phyloP scores from a whole-genome alignment of 495 filamentous ascomycete genomes.

The Trichoderma asperelloides region DNA sequence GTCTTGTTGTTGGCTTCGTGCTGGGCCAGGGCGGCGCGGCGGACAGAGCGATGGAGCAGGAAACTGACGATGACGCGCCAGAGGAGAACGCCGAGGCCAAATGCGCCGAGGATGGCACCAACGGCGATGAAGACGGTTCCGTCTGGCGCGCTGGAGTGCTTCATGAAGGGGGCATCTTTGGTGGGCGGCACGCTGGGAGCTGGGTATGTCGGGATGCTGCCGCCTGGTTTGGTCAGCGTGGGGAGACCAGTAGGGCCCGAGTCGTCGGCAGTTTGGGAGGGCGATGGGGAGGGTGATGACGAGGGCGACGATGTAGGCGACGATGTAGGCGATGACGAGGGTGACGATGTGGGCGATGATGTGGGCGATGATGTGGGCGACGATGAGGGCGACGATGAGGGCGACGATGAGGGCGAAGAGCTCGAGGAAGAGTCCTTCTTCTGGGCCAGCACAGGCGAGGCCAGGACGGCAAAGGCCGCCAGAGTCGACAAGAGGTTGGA shows the following conservation, averaged over 20 bases:
- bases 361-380: background rate
- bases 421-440: background rate
- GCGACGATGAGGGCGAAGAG: no score
- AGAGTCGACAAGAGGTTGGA: background rate
- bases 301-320: background rate
- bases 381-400: no score
- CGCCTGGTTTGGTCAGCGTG: conserved; percentile 33
- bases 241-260: conserved; percentile 35
- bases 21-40: conserved; percentile 65
- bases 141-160: conserved; percentile 80
- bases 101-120: conserved; percentile 74
- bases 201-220: conserved; percentile 40
- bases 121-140: conserved; percentile 95
- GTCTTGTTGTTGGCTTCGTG: conserved; percentile 57
- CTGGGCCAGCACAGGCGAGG: conserved; percentile 1
- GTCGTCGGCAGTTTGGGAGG: background rate
- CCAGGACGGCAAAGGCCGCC: background rate
- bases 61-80: conserved; percentile 89
- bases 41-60: conserved; percentile 84
- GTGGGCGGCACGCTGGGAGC: conserved; percentile 70
- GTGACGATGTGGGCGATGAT: background rate
- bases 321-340: background rate
- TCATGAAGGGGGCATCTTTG: conserved; percentile 85
- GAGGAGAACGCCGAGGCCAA: conserved; percentile 67
- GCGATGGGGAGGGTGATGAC: background rate